Percentiles rank a stretch among this genome's conserved stretches.
Evolutionary conservation across 2,329 filamentous ascomycete species (phyloP).

Genomic region (Bertia moriformis): DNA sequence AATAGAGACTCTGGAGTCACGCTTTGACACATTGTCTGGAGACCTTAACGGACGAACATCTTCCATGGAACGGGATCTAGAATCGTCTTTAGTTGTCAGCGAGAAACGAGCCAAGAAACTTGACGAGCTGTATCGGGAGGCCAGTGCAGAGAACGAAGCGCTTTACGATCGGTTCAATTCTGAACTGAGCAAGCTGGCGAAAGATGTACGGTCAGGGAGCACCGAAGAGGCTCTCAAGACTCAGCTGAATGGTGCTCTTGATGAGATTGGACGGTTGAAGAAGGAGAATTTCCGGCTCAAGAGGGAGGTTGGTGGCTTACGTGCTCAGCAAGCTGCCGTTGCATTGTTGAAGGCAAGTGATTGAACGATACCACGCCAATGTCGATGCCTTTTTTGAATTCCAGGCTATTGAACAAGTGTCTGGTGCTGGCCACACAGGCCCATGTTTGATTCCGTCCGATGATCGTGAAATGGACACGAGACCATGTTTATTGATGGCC

Average conservation of each 20-base stretch:
- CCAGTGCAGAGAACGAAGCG: constrained; percentile 79
- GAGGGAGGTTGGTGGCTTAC: constrained; percentile 63
- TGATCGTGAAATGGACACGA: too few relatives aligned
- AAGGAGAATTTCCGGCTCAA: constrained; percentile 76
- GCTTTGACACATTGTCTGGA: constrained; percentile 41
- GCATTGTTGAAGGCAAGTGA: constrained; percentile 1
- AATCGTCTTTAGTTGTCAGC: constrained; percentile 54
- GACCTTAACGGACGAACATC: constrained; percentile 47
- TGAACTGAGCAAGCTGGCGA: constrained; percentile 73
- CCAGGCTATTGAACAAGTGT: too few relatives aligned
- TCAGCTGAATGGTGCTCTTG: constrained; percentile 57
- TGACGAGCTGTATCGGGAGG: constrained; percentile 78
- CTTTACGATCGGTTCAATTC: constrained; percentile 84
- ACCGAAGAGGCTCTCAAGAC: constrained; percentile 66
- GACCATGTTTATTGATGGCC: too few relatives aligned
- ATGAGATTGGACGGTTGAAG: constrained; percentile 64
- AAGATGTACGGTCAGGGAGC: constrained; percentile 58
- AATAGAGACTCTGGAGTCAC: constrained; percentile 52
- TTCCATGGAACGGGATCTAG: constrained; percentile 55
- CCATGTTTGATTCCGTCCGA: too few relatives aligned
- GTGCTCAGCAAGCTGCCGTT: constrained; percentile 34
- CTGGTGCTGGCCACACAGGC: too few relatives aligned
- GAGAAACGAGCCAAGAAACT: constrained; percentile 70
- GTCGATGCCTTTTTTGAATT: too few relatives aligned
- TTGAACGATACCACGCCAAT: too few relatives aligned